phyloP scores from a whole-genome alignment of 1,284 basidiomycete genomes.

The Trichosporon coremiiforme region DNA sequence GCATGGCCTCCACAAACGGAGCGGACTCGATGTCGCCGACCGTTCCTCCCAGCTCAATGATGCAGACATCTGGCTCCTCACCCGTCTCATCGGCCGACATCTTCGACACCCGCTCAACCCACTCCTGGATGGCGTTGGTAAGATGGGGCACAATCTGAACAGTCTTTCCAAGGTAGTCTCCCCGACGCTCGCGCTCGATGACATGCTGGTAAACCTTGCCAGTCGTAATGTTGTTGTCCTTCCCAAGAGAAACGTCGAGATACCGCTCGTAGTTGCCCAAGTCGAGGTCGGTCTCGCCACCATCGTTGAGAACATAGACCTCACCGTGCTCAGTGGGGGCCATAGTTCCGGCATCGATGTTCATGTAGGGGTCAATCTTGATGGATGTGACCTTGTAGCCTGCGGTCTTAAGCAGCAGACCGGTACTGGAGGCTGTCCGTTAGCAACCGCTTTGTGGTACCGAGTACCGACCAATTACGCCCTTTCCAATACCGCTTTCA shows the following conservation, averaged over 20 bases:
- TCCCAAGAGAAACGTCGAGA: slow-evolving; percentile 87
- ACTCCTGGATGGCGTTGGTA: slow-evolving; percentile 97
- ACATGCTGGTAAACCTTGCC: slow-evolving; percentile 98
- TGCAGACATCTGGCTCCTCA: slow-evolving; percentile 93
- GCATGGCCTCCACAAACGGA: slow-evolving; percentile 97
- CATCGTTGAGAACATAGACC: slow-evolving; percentile 97
- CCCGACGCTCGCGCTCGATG: slow-evolving; percentile 95
- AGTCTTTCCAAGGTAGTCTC: slow-evolving; percentile 97
- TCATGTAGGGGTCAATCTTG: slow-evolving; percentile 99
- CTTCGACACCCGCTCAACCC: slow-evolving; percentile 93
- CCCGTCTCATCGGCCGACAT: slow-evolving; percentile 93
- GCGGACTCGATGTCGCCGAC: slow-evolving; percentile 96
- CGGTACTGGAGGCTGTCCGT: slow-evolving; percentile 85
- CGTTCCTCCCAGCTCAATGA: slow-evolving; percentile 96
- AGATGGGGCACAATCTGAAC: slow-evolving; percentile 97
- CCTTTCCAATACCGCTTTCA: neutral
- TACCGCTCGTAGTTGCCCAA: slow-evolving; percentile 99
- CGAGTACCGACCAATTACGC: neutral
- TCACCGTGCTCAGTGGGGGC: slow-evolving; percentile 98
- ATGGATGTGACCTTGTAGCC: slow-evolving; percentile 97
- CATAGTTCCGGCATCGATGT: slow-evolving; percentile 99
- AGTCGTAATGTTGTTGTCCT: slow-evolving; percentile 98
- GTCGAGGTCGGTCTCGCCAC: slow-evolving; percentile 97
- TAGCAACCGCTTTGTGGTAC: neutral
- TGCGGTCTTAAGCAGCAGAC: slow-evolving; percentile 90